Percentiles rank a stretch among this genome's conserved stretches.
phyloP scores from a whole-genome alignment of 1,284 basidiomycete species.

The Ustilago xerochloae region DNA sequence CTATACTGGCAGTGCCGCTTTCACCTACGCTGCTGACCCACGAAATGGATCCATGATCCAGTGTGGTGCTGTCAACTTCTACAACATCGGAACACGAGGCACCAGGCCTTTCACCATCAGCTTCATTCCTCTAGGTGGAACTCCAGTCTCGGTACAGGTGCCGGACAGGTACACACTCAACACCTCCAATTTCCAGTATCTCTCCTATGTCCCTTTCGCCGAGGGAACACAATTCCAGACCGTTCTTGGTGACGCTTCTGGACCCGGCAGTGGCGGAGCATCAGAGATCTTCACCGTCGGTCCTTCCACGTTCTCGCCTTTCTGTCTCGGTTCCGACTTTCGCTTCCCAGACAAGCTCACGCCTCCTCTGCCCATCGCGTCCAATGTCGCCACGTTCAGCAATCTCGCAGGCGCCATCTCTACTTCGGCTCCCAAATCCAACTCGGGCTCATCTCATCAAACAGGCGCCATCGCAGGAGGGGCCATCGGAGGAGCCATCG shows the following conservation, averaged over 20 bases:
- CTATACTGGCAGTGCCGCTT: conserved; percentile 37
- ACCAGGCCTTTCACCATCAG: conserved; percentile 55
- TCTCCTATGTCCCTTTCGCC: conserved; percentile 34
- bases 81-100: conserved; percentile 50
- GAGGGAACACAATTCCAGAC: conserved; percentile 52
- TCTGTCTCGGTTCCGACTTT: conserved; percentile 28
- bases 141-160: conserved; percentile 41
- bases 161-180: conserved; percentile 37
- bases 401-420: conserved; percentile 51
- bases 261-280: conserved; percentile 48
- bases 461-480: conserved; percentile 57
- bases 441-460: background rate
- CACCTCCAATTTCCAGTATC: conserved; percentile 43
- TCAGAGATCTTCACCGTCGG: conserved; percentile 42
- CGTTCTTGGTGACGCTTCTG: conserved; percentile 46
- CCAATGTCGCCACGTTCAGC: conserved; percentile 34
- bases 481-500: conserved; percentile 55
- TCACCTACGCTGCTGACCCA: conserved; percentile 46
- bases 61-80: conserved; percentile 49
- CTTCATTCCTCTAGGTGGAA: conserved; percentile 37
- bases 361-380: conserved; percentile 27
- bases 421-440: background rate
- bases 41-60: conserved; percentile 38
- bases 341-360: conserved; percentile 14
- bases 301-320: conserved; percentile 4